Evolutionary conservation across 2,329 filamentous ascomycete species (phyloP).

Genomic region (Aspergillus thermomutatus): DNA sequence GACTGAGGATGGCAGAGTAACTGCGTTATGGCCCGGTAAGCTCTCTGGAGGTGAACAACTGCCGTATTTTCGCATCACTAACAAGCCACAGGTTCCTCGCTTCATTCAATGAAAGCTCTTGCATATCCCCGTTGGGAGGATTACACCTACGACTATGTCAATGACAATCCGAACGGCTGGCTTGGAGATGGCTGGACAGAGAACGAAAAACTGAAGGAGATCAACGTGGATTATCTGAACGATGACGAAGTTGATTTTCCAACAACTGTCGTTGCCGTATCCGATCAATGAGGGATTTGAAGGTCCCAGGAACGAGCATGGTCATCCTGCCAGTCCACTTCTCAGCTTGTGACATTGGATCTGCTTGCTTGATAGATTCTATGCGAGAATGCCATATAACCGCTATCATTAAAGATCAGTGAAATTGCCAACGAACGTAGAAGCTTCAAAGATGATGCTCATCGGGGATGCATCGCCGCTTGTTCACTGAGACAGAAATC

Average conservation of each 20-base stretch:
- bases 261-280: slow-evolving; percentile 2
- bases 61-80: slow-evolving; percentile 1
- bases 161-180: slow-evolving; percentile 30
- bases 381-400: no score
- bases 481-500: no score
- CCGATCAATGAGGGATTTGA: not conserved
- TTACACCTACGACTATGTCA: slow-evolving; percentile 36
- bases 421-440: no score
- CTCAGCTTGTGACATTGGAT: no score
- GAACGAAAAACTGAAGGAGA: slow-evolving; percentile 28
- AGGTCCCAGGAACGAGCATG: no score
- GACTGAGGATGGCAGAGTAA: slow-evolving; percentile 27
- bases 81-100: slow-evolving; percentile 26
- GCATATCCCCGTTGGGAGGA: slow-evolving; percentile 38
- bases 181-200: slow-evolving; percentile 35
- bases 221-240: slow-evolving; percentile 35
- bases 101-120: slow-evolving; percentile 36
- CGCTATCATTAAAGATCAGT: no score
- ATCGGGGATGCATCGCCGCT: no score
- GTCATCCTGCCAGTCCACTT: not conserved
- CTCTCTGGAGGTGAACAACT: not conserved
- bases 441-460: no score
- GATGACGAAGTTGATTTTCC: slow-evolving; percentile 37
- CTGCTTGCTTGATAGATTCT: no score
- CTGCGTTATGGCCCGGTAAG: slow-evolving; percentile 35